A percentile compares a stretch with the other conserved stretches of the same genome.
Evolutionary conservation across 192 early-diverging fungal genomes (phyloP).

Genomic region (Spinellus fusiger): DNA sequence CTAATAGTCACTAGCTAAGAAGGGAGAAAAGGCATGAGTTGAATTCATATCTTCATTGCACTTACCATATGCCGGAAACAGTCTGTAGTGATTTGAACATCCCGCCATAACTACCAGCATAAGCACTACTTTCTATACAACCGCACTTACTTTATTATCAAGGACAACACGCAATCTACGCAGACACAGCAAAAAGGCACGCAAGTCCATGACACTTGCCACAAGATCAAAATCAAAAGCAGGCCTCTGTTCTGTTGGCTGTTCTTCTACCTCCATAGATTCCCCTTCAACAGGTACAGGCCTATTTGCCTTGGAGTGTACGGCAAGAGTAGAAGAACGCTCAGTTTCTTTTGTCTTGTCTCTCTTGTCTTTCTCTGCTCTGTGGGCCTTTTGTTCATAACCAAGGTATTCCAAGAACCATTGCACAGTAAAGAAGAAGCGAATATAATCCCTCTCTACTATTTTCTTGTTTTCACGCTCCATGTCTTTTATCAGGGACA

Average conservation of each 20-base stretch:
- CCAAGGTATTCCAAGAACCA: constrained; percentile 34
- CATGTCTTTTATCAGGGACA: constrained; percentile 34
- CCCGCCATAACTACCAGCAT: constrained; percentile 41
- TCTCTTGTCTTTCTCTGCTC: not conserved
- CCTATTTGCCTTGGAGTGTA: not conserved
- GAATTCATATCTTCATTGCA: not conserved
- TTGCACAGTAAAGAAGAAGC: constrained; percentile 33
- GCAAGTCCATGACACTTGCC: constrained; percentile 26
- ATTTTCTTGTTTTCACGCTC: constrained; percentile 34
- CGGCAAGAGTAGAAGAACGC: not conserved
- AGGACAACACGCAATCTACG: constrained; percentile 22
- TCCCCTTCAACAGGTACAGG: not conserved
- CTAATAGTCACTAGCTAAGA: constrained; percentile 42
- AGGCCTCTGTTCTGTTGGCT: constrained; percentile 1
- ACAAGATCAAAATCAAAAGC: constrained; percentile 36
- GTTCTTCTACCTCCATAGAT: not conserved
- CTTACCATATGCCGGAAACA: constrained; percentile 61
- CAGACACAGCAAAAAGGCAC: constrained; percentile 26
- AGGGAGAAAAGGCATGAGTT: not conserved
- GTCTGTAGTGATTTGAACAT: constrained; percentile 45
- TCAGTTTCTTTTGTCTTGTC: not conserved
- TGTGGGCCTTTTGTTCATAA: constrained; percentile 5
- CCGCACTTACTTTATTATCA: constrained; percentile 19
- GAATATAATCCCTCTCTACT: constrained; percentile 30
- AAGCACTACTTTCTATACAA: not conserved